These are phyloP conservation scores for Diaporthe amygdali DNA, from an alignment of 2,329 filamentous ascomycete species.

Conservation along the genomic window DNA sequence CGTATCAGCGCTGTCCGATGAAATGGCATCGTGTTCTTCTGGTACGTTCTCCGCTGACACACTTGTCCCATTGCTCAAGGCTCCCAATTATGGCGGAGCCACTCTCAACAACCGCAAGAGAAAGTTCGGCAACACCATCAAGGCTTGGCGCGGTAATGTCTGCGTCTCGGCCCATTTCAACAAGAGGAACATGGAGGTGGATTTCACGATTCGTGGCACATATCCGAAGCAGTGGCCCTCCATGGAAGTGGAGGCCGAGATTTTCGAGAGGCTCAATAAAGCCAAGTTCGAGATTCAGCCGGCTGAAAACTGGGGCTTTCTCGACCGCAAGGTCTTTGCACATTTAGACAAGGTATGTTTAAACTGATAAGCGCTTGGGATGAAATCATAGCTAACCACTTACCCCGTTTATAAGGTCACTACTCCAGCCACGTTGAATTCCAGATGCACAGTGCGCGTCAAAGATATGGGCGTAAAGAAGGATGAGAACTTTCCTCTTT, in stretches of 20 bases:
- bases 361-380: neutral
- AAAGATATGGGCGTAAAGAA: neutral
- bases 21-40: no score
- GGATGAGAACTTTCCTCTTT: neutral
- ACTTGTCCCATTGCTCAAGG: neutral
- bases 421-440: rapidly evolving
- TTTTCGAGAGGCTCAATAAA: conserved; percentile 8
- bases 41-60: neutral
- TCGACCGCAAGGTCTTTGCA: neutral
- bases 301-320: conserved; percentile 5
- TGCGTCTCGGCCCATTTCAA: conserved; percentile 1
- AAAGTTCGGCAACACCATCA: neutral
- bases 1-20: no score
- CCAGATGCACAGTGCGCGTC: neutral
- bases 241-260: neutral
- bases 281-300: conserved; percentile 5
- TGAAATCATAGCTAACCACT: neutral
- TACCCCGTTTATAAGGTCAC: neutral
- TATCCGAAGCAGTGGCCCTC: neutral
- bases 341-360: neutral
- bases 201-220: neutral
- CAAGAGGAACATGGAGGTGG: neutral
- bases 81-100: neutral
- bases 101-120: neutral
- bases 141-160: neutral